phyloP scores from a whole-genome alignment of 2,329 filamentous ascomycete species.

The Calonectria montana region DNA sequence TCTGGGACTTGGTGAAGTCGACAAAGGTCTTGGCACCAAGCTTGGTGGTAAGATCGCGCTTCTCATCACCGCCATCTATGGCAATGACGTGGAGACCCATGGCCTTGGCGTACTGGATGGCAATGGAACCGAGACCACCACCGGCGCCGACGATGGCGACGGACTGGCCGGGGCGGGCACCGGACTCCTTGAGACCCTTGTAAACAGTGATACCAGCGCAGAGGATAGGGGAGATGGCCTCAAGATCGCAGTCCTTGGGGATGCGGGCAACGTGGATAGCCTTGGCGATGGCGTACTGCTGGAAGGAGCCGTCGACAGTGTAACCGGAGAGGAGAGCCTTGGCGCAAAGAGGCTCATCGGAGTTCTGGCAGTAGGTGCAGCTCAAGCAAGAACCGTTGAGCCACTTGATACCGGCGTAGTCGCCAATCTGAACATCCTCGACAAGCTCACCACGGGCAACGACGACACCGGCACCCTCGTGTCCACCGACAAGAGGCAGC shows the following conservation, averaged over 20 bases:
- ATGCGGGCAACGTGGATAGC: constrained; percentile 87
- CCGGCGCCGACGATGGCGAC: constrained; percentile 90
- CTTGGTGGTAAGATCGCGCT: constrained; percentile 74
- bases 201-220: constrained; percentile 91
- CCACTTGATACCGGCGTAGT: constrained; percentile 93
- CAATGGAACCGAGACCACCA: constrained; percentile 82
- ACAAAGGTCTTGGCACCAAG: constrained; percentile 81
- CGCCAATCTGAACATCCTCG: constrained; percentile 81
- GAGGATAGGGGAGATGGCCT: constrained; percentile 81
- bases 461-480: constrained; percentile 83
- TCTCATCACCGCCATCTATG: constrained; percentile 87
- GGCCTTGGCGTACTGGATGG: constrained; percentile 88
- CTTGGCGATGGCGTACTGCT: constrained; percentile 91
- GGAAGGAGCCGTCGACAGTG: constrained; percentile 93
- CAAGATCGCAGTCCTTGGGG: constrained; percentile 80
- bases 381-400: constrained; percentile 87
- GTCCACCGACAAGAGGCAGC: constrained; percentile 86
- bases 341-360: constrained; percentile 86
- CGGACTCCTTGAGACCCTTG: constrained; percentile 90
- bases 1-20: constrained; percentile 81
- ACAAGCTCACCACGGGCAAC: constrained; percentile 84
- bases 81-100: constrained; percentile 87
- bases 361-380: constrained; percentile 84
- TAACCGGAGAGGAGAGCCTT: constrained; percentile 85
- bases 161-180: constrained; percentile 77